Base-by-base conservation (phyloP, 2,329 filamentous ascomycete genomes). In the Fusarium proliferatum region DNA sequence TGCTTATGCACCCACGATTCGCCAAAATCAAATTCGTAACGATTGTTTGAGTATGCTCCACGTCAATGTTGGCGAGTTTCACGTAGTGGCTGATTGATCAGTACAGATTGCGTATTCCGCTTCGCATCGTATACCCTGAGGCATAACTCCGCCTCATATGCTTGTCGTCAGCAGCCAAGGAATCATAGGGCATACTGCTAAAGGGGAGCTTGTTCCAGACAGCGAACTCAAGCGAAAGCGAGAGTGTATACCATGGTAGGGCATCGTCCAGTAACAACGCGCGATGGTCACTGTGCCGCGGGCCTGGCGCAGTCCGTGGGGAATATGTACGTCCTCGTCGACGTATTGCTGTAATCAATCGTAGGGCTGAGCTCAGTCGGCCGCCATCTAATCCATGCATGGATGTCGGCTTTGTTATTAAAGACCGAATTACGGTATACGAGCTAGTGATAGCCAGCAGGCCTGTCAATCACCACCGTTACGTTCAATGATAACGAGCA, bases 321-420 rank as follows among this genome's bases (percentile, higher is more conserved):
- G 55, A 62, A 59, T 59, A 48, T 65, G 60, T 69, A 52, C 70
- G 64, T 66, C 64, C 61, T 57, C 56, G 61, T 48, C 64, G 52
- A 71, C 71, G 52, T 58, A 56, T 72, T 26, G 21, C 30, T 58
- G 55, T 58, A 53, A 57, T 58, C 57, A 36, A 53, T 67, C 34
- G 61, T 76, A 76, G 73, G 73, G 73, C 73, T 76, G 73, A 76
- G 73, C 52, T 73, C 55, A 58, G 66, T 68, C 67, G 60, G 67
- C 72, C 69, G 70, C 64, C 55, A 52, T 49, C n/a, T 41, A 39
- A 46, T 26, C 56, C 19, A n/a, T 26, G 19, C 48, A 60, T 42
- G 55, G 48, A 38, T 64, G 59, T 72, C 67, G 70, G 48, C n/a
- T 36, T 62, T 39, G 53, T 45, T 45, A 43, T 15, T 30, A 58